Evolutionary conservation across 345 rosid genomes (phyloP).

Genomic region (Bruguiera sexangula): DNA sequence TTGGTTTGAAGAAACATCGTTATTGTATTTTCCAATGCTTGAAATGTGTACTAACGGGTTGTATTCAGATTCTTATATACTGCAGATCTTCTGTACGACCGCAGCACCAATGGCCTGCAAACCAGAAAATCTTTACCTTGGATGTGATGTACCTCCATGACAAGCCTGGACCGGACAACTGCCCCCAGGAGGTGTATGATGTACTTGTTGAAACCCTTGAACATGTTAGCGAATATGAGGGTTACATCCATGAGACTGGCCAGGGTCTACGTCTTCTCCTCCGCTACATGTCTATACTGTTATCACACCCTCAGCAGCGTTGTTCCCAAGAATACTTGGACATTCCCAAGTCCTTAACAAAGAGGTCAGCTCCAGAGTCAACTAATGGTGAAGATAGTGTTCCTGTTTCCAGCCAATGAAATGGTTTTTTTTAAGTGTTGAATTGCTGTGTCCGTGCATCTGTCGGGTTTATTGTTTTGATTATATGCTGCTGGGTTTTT

Average conservation of each 20-base stretch:
- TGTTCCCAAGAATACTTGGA: conserved; percentile 69
- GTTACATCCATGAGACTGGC: conserved; percentile 80
- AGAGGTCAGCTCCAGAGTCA: conserved; percentile 54
- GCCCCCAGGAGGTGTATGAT: conserved; percentile 86
- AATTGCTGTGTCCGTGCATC: background rate
- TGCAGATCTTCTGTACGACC: conserved; percentile 80
- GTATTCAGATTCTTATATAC: conserved; percentile 57
- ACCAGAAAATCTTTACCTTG: conserved; percentile 75
- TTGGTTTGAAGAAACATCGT: too few relatives aligned
- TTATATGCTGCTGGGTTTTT: background rate
- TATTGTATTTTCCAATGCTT: too few relatives aligned
- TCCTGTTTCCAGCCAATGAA: conserved; percentile 50
- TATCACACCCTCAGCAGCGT: conserved; percentile 87
- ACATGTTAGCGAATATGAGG: conserved; percentile 74
- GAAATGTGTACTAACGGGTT: too few relatives aligned
- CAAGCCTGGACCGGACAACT: conserved; percentile 84
- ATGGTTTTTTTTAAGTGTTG: background rate
- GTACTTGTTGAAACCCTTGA: conserved; percentile 75
- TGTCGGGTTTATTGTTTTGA: background rate
- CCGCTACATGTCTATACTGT: conserved; percentile 59
- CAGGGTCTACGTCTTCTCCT: conserved; percentile 66
- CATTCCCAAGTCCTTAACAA: conserved; percentile 68
- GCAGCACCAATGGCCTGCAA: conserved; percentile 64
- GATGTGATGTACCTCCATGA: conserved; percentile 93
- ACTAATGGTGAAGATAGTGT: conserved; percentile 43